Evolutionary conservation across 2,329 filamentous ascomycete species (phyloP).

Genomic region (Nothophoma quercina): DNA sequence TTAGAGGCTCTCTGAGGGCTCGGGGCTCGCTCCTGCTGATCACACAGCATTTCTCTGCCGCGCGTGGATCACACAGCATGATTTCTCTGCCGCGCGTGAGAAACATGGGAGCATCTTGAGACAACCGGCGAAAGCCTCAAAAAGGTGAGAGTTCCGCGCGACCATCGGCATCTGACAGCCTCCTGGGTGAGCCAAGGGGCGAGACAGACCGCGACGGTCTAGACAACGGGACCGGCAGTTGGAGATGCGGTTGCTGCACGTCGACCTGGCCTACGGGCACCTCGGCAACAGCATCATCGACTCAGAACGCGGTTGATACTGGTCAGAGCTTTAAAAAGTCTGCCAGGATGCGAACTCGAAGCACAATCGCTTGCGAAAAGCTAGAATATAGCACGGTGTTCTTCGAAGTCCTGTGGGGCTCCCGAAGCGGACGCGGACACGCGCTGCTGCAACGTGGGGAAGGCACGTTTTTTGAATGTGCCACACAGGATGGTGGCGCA

Average conservation of each 20-base stretch:
- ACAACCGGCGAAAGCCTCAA: slow-evolving; percentile 25
- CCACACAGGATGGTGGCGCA: slow-evolving; percentile 32
- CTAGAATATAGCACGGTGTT: slow-evolving; percentile 31
- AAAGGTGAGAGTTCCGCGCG: slow-evolving; percentile 27
- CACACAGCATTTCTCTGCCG: slow-evolving; percentile 17
- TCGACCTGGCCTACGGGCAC: slow-evolving; percentile 3
- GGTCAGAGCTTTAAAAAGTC: slow-evolving; percentile 1
- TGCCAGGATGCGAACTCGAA: slow-evolving; percentile 20
- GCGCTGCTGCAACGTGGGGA: slow-evolving; percentile 46
- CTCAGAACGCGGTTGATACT: slow-evolving; percentile 1
- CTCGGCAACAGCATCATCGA: slow-evolving; percentile 2
- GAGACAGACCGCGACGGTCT: slow-evolving; percentile 13
- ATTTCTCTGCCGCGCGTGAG: slow-evolving; percentile 20
- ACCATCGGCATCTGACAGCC: too few species aligned
- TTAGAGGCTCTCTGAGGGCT: slow-evolving; percentile 10
- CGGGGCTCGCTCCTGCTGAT: slow-evolving; percentile 26
- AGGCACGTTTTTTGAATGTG: slow-evolving; percentile 38
- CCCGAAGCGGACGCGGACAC: slow-evolving; percentile 34
- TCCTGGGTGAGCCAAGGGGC: slow-evolving; percentile 25
- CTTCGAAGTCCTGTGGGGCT: slow-evolving; percentile 30
- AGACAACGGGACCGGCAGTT: slow-evolving; percentile 16
- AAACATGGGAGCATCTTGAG: slow-evolving; percentile 23
- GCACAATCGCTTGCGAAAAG: slow-evolving; percentile 20
- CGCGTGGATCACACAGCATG: slow-evolving; percentile 16
- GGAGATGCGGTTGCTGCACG: slow-evolving; percentile 1